Evolutionary conservation across 192 early-diverging fungal genomes (phyloP), one percentile per base, ranked within the genome.

Genomic region (Podila verticillata): DNA sequence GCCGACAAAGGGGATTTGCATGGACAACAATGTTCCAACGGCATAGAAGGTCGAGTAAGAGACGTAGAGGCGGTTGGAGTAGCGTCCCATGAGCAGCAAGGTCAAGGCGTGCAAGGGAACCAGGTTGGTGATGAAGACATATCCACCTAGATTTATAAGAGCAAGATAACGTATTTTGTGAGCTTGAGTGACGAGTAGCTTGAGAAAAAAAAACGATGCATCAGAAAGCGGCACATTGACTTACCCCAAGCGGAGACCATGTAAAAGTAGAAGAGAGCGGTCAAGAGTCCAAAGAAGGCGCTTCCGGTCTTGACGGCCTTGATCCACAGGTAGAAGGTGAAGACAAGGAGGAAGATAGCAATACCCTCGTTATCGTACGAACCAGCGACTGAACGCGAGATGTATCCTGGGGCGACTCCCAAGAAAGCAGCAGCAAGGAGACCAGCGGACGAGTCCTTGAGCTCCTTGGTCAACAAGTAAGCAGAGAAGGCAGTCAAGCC

Each of bases 321-420:
- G 71, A 99, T 94, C 98, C 98, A 99, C 72, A 98, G 84, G 78
- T 94, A 99, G 81, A 98, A 99, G 7, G 96, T 98, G 63, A 96
- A 94, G 86, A 99, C 94, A 19, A 99, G 90, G 57, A 99, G 80
- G 77, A 99, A 99, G 73, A 99, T 99, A 57, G 98, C 96, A 82
- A 99, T 99, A 5, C 95, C 98, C 83, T 99, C 98, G 84, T 99
- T 98, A 83, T 99, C 98, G 68, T 99, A 99, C 12, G 97, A 98
- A 7, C 98, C 98, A 15, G 98, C 97, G n/a, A 99, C 98, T 1
- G 98, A 99, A 56, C 98, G 93, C n/a, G 98, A 99, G 74, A 99
- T 99, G 75, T 99, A 99, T 1, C 98, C 98, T 0, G 98, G 98
- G 3, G 97, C 98, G 66, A 99, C 92, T 28, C 95, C 98, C 58